A percentile compares a stretch with the other conserved stretches of the same genome.
These are phyloP conservation scores for Asparagopsis taxiformis DNA, from an alignment of 31 red algal genomes.

Conservation along the genomic window DNA sequence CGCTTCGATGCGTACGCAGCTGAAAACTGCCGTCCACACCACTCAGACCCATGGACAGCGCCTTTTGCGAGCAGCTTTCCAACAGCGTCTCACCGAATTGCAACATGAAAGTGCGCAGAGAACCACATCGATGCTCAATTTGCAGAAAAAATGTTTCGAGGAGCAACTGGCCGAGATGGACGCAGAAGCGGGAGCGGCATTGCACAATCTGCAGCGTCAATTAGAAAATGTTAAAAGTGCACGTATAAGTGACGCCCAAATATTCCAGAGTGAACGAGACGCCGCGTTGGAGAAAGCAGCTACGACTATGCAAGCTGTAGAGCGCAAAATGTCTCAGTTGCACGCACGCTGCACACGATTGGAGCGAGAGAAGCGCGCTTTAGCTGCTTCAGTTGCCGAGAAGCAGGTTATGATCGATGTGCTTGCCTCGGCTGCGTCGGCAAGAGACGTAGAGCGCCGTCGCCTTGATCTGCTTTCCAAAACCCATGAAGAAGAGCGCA, in stretches of 20 bases:
- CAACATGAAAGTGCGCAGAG: constrained; percentile 20
- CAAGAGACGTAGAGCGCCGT: constrained; percentile 35
- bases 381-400: constrained; percentile 23
- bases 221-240: constrained; percentile 3
- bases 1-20: too few relatives aligned
- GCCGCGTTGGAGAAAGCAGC: constrained; percentile 32
- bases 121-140: constrained; percentile 36
- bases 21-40: constrained; percentile 9
- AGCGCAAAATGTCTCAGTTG: constrained; percentile 41
- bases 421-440: constrained; percentile 32
- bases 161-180: constrained; percentile 33
- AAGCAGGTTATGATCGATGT: constrained; percentile 57
- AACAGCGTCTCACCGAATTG: constrained; percentile 22
- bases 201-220: constrained; percentile 10
- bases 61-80: constrained; percentile 32
- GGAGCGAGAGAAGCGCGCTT: constrained; percentile 29
- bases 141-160: constrained; percentile 47
- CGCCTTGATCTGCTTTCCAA: constrained; percentile 28
- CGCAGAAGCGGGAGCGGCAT: constrained; percentile 25
- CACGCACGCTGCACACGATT: constrained; percentile 28
- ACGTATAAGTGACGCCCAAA: background rate
- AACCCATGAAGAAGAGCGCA: constrained; percentile 29
- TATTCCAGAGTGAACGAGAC: constrained; percentile 24
- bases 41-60: constrained; percentile 50
- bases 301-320: constrained; percentile 36